Evolutionary conservation across 495 filamentous ascomycete species (phyloP).

Genomic region (Penicillium atrosanguineum): DNA sequence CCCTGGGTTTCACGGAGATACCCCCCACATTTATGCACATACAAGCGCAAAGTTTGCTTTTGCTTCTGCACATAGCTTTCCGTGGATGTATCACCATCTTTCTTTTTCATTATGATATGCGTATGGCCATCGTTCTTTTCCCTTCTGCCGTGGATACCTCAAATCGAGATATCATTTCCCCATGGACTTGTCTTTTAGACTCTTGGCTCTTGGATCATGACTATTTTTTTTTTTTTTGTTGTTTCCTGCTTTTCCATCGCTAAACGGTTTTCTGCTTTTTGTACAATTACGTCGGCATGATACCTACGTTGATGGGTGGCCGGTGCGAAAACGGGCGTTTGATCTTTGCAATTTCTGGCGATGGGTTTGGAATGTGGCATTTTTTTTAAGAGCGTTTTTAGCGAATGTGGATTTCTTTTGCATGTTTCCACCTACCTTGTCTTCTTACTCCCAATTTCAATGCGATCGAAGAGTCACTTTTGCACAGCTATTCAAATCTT

Average conservation of each 20-base stretch:
- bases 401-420: not conserved
- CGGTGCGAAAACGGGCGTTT: constrained; percentile 27
- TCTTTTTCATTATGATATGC: constrained; percentile 15
- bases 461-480: no score
- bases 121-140: constrained; percentile 3
- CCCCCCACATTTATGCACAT: constrained; percentile 25
- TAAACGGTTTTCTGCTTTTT: constrained; percentile 5
- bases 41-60: constrained; percentile 12
- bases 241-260: constrained; percentile 4
- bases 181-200: constrained; percentile 23
- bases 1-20: constrained; percentile 21
- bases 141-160: constrained; percentile 15
- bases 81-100: constrained; percentile 39
- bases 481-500: no score
- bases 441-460: no score
- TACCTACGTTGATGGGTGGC: constrained; percentile 24
- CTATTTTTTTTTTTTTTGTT: constrained; percentile 8
- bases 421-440: not conserved
- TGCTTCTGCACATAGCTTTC: constrained; percentile 36
- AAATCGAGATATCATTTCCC: not conserved
- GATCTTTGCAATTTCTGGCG: constrained; percentile 13
- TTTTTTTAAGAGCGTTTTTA: constrained; percentile 6
- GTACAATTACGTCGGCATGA: constrained; percentile 24
- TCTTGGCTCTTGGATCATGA: constrained; percentile 10
- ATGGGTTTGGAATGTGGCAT: constrained; percentile 7